phyloP scores from a whole-genome alignment of 345 rosid species.

The rapeseed (Brassica napus) region Da-Ae NC_063438.1:23618501-23619000 shows the following conservation, averaged over 20 bases:
- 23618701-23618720: slow-evolving; percentile 55
- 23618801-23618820: slow-evolving; percentile 43
- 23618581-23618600: not conserved
- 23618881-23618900: slow-evolving; percentile 62
- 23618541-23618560: not conserved
- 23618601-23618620: slow-evolving; percentile 81
- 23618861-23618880: slow-evolving; percentile 56
- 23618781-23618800: slow-evolving; percentile 25
- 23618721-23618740: slow-evolving; percentile 75
- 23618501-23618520: not conserved
- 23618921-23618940: slow-evolving; percentile 78
- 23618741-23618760: slow-evolving; percentile 33
- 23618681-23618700: slow-evolving; percentile 52
- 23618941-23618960: slow-evolving; percentile 75
- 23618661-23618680: slow-evolving; percentile 37
- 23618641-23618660: slow-evolving; percentile 74
- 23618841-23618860: slow-evolving; percentile 50
- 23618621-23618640: slow-evolving; percentile 67
- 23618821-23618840: slow-evolving; percentile 54
- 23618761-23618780: not conserved
- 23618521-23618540: slow-evolving; percentile 1
- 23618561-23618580: not conserved
- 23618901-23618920: slow-evolving; percentile 63
- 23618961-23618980: not conserved
- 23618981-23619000: not conserved